Conservation (phyloP, 139 green algal species). For the Auxenochlorella pyrenoidosa region DNA sequence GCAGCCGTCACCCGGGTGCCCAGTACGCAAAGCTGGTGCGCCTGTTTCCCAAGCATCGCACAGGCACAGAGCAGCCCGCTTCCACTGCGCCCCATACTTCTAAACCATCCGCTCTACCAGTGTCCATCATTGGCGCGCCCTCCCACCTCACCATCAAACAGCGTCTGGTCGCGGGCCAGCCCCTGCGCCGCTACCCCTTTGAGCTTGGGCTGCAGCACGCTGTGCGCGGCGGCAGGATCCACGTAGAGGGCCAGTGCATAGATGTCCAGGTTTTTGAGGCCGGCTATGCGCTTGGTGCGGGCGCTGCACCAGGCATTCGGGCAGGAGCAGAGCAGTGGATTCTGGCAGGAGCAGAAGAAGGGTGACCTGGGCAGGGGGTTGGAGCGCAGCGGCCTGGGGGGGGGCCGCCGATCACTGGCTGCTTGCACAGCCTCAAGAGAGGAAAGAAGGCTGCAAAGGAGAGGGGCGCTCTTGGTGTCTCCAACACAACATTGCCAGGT, state of each 20-base stretch:
- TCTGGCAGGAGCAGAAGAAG: too few species aligned
- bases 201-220: conserved; percentile 48
- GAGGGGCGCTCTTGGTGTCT: too few species aligned
- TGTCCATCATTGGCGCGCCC: background rate
- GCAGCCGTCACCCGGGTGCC: too few species aligned
- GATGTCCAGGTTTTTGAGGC: conserved; percentile 54
- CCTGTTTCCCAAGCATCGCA: background rate
- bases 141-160: conserved; percentile 54
- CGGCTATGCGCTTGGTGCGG: conserved; percentile 41
- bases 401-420: too few species aligned
- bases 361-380: too few species aligned
- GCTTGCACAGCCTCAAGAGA: background rate
- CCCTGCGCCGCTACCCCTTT: conserved; percentile 5
- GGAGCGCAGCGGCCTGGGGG: too few species aligned
- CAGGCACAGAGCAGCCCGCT: background rate
- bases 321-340: too few species aligned
- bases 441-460: too few species aligned
- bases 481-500: too few species aligned
- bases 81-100: too few species aligned
- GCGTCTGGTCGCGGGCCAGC: conserved; percentile 46
- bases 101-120: background rate
- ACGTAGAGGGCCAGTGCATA: conserved; percentile 77
- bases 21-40: background rate
- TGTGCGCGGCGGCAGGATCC: conserved; percentile 59
- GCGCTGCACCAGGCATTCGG: background rate